Base-by-base conservation (phyloP, 768 basidiomycete genomes). In the Boletus speciosus region DNA sequence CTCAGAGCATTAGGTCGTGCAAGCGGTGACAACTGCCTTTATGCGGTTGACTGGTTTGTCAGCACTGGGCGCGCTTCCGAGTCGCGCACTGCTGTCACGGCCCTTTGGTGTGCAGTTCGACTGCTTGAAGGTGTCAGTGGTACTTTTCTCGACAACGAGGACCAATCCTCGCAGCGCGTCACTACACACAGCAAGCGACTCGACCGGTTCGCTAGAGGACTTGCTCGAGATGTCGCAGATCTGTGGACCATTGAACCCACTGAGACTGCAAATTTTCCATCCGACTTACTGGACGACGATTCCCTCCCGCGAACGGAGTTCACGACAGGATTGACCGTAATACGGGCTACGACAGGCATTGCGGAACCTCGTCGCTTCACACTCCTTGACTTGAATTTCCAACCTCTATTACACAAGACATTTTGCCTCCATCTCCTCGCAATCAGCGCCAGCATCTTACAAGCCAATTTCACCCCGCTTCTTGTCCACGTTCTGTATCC, bases 401-500 rank as follows among this genome's bases (percentile, higher is more conserved):
- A 93, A 59, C 78, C 79, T 2, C 64, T 77, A n/a, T 71, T 97
- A n/a, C 88, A 93, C 61, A 79, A 76, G 55, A 76, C 79, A 6
- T 72, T 93, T 35, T 81, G 82, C 15, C 79, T 99, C 7, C 90
- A 92, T 55, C 71, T 91, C 7, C 74, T 99, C 16, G 78, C 92
- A 2, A 73, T 90, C 32, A 71, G 81, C 11, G 78, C 92, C 0
- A 80, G 81, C n/a, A 81, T 93, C 49, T 76, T 94, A 32, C 83
- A 86, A 51, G 75, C 83, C 11, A 80, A 81, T 11, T 97, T 92
- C 66, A 78, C 80, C 0, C 77, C 86, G 0, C 73, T 90, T 16
- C 82, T 98, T 39, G 80, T 98, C 23, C 80, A 90, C 37, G 74
- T 84, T 0, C 73, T 98, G 4, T 98, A 98, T 73, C 90, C 91